Base-by-base conservation (phyloP, 305 asterid genomes). In the Euphrasia arctica region DNA sequence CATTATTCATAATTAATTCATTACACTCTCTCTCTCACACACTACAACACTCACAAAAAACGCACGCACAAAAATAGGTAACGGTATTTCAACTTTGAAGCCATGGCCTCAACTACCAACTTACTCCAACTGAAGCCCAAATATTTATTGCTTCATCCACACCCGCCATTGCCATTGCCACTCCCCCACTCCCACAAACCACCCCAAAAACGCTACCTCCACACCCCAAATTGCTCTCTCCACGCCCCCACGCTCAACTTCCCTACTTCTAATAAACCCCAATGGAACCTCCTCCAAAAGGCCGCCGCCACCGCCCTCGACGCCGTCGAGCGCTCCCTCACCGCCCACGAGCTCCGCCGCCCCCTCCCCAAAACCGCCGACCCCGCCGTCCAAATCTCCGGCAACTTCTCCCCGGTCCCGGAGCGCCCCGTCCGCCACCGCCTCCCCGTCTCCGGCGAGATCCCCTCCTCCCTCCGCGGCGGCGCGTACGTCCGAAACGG, bases 331-430 rank as follows among this genome's bases (percentile, higher is more conserved):
- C 62, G 22, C 31, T 87, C 83, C 11, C 58, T 91, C 25, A 91
- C 84, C 0, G 72, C 75, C 7, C 83, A 74, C 43, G 98, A 91
- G 63, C 81, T 80, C 49, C 62, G 77, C 9, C 86, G 75, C 49
- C 90, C 98, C 5, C 64, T 91, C 14, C 95, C 98, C 0, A 91
- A 86, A 75, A 91, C 97, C 0, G 95, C 96, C 8, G 97, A 91
- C 69, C 98, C 98, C 2, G 8, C 65, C 0, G 84, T 89, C 61
- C 98, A 91, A 59, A 91, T 91, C 67, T 74, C 97, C 66, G 98
- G 98, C 0, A 91, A 89, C 61, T 91, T 91, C 60, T 80, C 97
- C 4, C 98, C 98, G 34, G 98, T 91, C 54, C 84, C 96, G 31
- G 98, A 91, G 51, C 87, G 87, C n/a, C 87, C 95, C 0, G 96